A percentile compares a stretch with the other conserved stretches of the same genome.
Evolutionary conservation across 2,329 filamentous ascomycete species (phyloP).

Genomic region (Arthroderma sp.): DNA sequence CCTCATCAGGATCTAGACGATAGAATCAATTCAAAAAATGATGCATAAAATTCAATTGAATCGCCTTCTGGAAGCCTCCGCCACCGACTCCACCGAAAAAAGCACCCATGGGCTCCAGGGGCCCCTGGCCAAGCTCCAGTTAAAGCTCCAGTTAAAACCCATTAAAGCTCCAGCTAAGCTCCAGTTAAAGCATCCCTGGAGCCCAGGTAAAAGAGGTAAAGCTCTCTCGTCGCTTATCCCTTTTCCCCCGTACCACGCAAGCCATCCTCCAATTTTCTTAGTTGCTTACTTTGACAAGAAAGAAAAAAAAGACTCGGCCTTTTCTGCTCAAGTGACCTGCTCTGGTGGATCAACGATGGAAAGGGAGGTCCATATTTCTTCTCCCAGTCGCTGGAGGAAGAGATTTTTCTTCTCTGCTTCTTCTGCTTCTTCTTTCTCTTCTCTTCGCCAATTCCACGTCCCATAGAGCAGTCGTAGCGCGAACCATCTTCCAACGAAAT

Average conservation of each 20-base stretch:
- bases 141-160: background rate
- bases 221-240: background rate
- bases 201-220: background rate
- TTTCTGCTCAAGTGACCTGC: background rate
- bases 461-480: background rate
- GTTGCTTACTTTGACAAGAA: background rate
- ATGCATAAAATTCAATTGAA: background rate
- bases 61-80: background rate
- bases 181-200: background rate
- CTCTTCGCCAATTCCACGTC: background rate
- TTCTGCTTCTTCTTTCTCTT: background rate
- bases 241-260: background rate
- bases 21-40: background rate
- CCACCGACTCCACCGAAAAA: background rate
- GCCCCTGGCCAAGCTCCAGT: slow-evolving; percentile 1
- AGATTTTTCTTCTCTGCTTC: background rate
- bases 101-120: background rate
- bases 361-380: slow-evolving; percentile 4
- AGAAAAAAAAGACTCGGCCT: background rate
- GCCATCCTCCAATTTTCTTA: background rate
- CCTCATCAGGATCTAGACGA: background rate
- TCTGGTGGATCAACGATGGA: slow-evolving; percentile 2
- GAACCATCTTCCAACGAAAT: background rate
- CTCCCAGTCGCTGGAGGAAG: background rate
- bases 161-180: slow-evolving; percentile 5